Base-by-base conservation (phyloP, 352 stramenopile species). In the Globisporangium cylindrosporum region DNA sequence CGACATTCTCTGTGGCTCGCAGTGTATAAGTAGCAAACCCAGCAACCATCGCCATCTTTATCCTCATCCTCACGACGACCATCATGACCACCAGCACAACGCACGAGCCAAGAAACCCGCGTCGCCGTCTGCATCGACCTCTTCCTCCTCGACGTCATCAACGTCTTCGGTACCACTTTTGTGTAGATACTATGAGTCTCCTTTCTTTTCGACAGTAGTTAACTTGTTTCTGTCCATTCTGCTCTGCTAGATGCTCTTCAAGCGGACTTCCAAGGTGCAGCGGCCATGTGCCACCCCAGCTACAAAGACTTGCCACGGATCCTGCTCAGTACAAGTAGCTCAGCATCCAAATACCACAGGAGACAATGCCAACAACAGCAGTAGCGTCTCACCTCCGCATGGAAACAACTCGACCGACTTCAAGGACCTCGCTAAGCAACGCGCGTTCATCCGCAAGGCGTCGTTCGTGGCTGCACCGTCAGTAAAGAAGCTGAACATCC, bases 381-480 rank as follows among this genome's bases (percentile, higher is more conserved):
- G 20, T 7, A 20, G 9, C 4, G 8, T 43, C 59, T 2, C 49
- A 48, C 15, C 41, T 18, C 29, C 5, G 6, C 48, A 43, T 12
- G 15, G 8, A 10, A 57, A 29, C 20, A 57, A 14, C 62, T 14
- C 57, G 10, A 59, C 48, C 1, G 67, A 77, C 10, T 80, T 89
- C 41, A 76, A 64, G 12, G 80, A 81, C 8, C 74, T 91, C 12
- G 70, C 79, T 4, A 89, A 86, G 66, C 81, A 91, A 70, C 81
- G 83, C 9, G 83, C 83, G 14, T 89, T 89, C 61, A 76, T 86
- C 43, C 71, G 77, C 46, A 90, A 89, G 36, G 67, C 72, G 2
- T 82, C 78, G 43, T 54, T 77, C 14, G 62, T 74, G 12, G 70
- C 63, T 1, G 54, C 74, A n/a, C 8, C 58, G 5, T 72, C 70